Evolutionary conservation across 441 rosid species (phyloP), one percentile per base, ranked within the genome.

Genomic region (Mallotus repandus): DNA sequence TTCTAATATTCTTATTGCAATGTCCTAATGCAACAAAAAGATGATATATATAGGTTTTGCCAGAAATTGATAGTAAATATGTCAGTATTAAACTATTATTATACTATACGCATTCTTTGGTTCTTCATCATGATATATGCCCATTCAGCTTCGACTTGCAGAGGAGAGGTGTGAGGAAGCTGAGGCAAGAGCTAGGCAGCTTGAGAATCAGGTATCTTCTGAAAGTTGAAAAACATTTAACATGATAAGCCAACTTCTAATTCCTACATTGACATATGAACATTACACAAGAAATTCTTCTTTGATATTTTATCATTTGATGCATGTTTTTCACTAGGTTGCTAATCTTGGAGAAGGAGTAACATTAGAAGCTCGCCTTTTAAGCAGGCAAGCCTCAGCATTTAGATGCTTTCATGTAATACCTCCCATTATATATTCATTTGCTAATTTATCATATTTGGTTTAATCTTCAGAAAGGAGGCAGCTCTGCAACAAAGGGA

Each of bases 401-500:
- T 61, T 59, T 50, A 76, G 14, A 71, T 59, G 60, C 53, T 57
- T 72, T 35, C 48, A 43, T 55, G 11, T 71, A 55, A 32, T 59
- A 69, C 59, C 49, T 73, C 55, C 35, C 29, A 49, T 32, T 76
- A 64, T 48, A 19, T 61, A 53, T 52, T 49, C 19, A 22, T 53
- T 50, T 52, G 70, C 70, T 83, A 75, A 83, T 78, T 69, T 52
- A n/a, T 63, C n/a, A 8, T 56, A 52, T 63, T 76, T 46, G 74
- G 67, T 74, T 60, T 76, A 71, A 72, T 73, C 66, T 73, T 70
- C 88, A 93, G 98, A 78, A 93, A 93, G 86, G 98, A 90, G 83
- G 93, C 91, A 78, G 92, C 92, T 76, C 83, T 91, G 82, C 97
- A 86, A 76, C 95, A 91, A 76, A 84, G 89, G 81, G 98, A 91